Percentiles rank a stretch among this genome's conserved stretches.
Conservation (phyloP, 2,329 filamentous ascomycete genomes). For the Phoma sp. region DNA sequence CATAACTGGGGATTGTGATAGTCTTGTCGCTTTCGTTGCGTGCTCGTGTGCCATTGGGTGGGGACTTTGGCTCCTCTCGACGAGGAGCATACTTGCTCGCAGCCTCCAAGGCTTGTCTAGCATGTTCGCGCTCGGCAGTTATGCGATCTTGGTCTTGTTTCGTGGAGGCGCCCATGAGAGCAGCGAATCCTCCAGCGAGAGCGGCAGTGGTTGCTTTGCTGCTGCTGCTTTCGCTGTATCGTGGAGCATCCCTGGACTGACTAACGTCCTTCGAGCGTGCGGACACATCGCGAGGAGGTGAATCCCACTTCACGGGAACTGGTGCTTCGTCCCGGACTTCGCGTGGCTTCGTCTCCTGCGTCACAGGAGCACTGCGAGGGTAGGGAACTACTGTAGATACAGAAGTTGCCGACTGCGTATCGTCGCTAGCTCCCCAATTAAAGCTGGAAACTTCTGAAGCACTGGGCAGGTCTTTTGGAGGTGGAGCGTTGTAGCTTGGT, state of each 20-base stretch:
- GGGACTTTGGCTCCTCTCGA: constrained; percentile 20
- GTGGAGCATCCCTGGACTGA: constrained; percentile 15
- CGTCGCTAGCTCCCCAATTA: constrained; percentile 13
- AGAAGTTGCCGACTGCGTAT: constrained; percentile 9
- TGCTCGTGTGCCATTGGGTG: constrained; percentile 27
- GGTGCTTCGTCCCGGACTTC: constrained; percentile 8
- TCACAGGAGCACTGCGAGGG: not conserved
- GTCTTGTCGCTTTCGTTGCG: constrained; percentile 24
- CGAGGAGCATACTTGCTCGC: constrained; percentile 24
- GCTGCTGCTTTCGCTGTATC: constrained; percentile 21
- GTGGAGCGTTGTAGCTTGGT: not conserved
- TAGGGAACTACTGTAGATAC: constrained; percentile 15
- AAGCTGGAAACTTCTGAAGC: constrained; percentile 15
- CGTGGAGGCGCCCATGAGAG: constrained; percentile 39
- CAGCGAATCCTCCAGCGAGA: constrained; percentile 44
- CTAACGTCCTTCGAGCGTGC: not conserved
- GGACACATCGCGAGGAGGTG: not conserved
- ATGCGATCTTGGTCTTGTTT: constrained; percentile 46
- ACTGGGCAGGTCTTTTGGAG: constrained; percentile 9
- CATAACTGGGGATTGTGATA: constrained; percentile 41
- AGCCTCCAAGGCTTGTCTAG: constrained; percentile 35
- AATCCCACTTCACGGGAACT: constrained; percentile 9
- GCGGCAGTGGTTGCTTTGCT: constrained; percentile 31
- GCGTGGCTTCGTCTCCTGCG: not conserved
- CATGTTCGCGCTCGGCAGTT: constrained; percentile 37